These are phyloP conservation scores for Suillus spraguei DNA, from an alignment of 768 basidiomycete species.

Conservation along the genomic window DNA sequence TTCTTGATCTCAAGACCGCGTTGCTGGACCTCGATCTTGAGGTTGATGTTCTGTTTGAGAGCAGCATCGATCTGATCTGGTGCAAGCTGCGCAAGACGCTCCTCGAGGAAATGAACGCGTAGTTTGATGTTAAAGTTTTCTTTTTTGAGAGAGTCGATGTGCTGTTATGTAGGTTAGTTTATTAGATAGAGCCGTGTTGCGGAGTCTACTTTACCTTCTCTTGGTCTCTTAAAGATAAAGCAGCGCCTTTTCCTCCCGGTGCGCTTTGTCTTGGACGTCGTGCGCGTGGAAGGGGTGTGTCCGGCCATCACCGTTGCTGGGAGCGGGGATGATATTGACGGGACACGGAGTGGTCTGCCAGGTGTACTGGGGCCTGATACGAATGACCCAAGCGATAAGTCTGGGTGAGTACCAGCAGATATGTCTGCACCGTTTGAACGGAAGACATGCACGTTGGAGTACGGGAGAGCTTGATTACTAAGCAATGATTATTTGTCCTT, in stretches of 20 bases:
- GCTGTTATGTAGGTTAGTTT: constrained; percentile 47
- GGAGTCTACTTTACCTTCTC: constrained; percentile 71
- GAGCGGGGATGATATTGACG: constrained; percentile 55
- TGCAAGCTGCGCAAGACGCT: constrained; percentile 85
- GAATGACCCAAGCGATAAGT: constrained; percentile 62
- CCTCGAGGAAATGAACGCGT: constrained; percentile 93
- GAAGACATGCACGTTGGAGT: constrained; percentile 2
- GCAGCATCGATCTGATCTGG: constrained; percentile 93
- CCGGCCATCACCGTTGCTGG: constrained; percentile 52
- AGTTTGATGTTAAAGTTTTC: constrained; percentile 98
- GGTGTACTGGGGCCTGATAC: constrained; percentile 57
- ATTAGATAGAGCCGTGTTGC: constrained; percentile 5
- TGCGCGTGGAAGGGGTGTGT: constrained; percentile 52
- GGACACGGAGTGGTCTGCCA: constrained; percentile 44
- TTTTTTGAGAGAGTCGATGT: constrained; percentile 93
- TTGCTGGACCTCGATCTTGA: constrained; percentile 91
- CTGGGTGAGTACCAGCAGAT: constrained; percentile 51
- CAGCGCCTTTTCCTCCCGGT: constrained; percentile 34
- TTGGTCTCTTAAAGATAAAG: constrained; percentile 90
- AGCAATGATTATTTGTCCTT: background rate
- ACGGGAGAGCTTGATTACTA: background rate
- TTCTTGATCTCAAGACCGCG: constrained; percentile 91
- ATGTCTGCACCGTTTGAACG: constrained; percentile 3
- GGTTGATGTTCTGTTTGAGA: constrained; percentile 88
- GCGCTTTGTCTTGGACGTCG: constrained; percentile 41